Evolutionary conservation across 768 basidiomycete genomes (phyloP), one percentile per base, ranked within the genome.

Genomic region (Bullera alba): DNA sequence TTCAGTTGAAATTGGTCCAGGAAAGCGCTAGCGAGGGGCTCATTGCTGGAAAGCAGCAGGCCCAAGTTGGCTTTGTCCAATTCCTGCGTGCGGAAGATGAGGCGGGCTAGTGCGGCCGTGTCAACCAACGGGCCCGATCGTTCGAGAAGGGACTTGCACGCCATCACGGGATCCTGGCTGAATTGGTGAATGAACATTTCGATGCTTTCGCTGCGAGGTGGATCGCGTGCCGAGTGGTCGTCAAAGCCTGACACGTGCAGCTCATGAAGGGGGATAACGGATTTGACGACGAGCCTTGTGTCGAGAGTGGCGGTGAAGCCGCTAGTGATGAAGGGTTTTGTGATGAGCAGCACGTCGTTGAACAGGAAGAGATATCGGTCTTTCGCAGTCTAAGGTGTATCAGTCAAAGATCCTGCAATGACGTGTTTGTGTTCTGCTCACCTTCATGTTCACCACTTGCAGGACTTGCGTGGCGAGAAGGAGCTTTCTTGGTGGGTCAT

Each of bases 331-430:
- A 91, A 77, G 12, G 91, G 91, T 71, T 97, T 97, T 34, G 92
- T 85, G 58, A 97, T 81, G 71, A 97, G 80, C 48, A 97, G 80
- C 46, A 97, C 80, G 70, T 99, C 95, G 71, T 77, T 89, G 79
- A 99, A 99, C n/a, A 97, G 79, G 76, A 97, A 92, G 8, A 97
- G 79, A 75, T 89, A 88, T 10, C 95, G 83, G 65, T 96, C 91
- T 72, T 97, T 96, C 71, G 91, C 86, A 0, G 87, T 91, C 72
- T 93, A 85, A 16, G 37, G 15, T 25, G 25, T 58, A 47, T 10
- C 19, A 21, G 19, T 10, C 8, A 8, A 39, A 53, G 45, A 47
- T 35, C 19, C 2, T 22, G 4, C 38, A 16, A 26, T 19, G 5
- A 1, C 2, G 15, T 21, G 42, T n/a, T 8, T 26, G n/a, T n/a